Percentiles rank a stretch among this genome's conserved stretches.
These are phyloP conservation scores for Cytospora paraplurivora DNA, from an alignment of 2,329 filamentous ascomycete species.

Conservation along the genomic window DNA sequence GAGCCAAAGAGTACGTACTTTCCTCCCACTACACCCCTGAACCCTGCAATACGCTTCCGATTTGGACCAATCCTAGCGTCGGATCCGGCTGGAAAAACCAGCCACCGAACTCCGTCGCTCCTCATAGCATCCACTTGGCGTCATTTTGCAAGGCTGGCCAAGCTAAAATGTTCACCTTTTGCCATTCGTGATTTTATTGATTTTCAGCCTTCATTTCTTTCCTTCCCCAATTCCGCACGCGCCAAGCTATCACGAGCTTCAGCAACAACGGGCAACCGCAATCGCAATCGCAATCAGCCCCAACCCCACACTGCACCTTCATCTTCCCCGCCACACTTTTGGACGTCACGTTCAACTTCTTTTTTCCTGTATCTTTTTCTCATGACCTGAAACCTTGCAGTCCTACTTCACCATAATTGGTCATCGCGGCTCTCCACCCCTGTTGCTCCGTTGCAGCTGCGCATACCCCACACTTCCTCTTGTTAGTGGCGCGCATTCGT, in stretches of 20 bases:
- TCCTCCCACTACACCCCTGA: neutral
- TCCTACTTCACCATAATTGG: neutral
- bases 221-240: conserved; percentile 29
- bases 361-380: neutral
- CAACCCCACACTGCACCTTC: conserved; percentile 16
- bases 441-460: conserved; percentile 12
- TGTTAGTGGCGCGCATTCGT: conserved; percentile 3
- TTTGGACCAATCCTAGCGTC: conserved; percentile 17
- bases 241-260: conserved; percentile 33
- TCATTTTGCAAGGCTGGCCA: conserved; percentile 34
- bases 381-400: neutral
- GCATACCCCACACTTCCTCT: conserved; percentile 21
- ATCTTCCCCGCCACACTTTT: conserved; percentile 18
- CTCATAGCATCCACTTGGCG: conserved; percentile 24
- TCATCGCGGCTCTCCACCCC: neutral
- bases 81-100: conserved; percentile 25
- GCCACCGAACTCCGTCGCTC: conserved; percentile 26
- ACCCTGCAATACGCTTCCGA: conserved; percentile 13
- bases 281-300: conserved; percentile 22
- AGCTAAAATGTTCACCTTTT: conserved; percentile 30
- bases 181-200: conserved; percentile 31
- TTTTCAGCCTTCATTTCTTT: conserved; percentile 36
- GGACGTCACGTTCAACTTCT: neutral
- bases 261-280: conserved; percentile 27
- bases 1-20: conserved; percentile 14